These are phyloP conservation scores for Wallemia mellicola DNA, from an alignment of 1,284 basidiomycete genomes.

Conservation along the genomic window DNA sequence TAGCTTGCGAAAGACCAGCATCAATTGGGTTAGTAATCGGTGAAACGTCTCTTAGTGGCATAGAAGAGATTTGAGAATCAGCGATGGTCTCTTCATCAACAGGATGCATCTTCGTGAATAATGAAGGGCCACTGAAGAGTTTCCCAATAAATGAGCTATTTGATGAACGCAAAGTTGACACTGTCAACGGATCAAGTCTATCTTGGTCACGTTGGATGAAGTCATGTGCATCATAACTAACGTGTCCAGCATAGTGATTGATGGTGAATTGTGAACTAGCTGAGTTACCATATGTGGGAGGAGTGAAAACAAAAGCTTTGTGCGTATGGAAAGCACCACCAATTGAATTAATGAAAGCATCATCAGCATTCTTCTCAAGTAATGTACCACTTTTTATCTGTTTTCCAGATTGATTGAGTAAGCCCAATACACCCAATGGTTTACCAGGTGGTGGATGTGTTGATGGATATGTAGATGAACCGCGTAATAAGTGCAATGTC, in stretches of 20 bases:
- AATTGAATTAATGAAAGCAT: constrained; percentile 81
- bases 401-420: constrained; percentile 58
- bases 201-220: constrained; percentile 75
- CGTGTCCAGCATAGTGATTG: constrained; percentile 66
- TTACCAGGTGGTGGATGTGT: neutral
- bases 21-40: constrained; percentile 17
- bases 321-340: constrained; percentile 81
- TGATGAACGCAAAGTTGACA: constrained; percentile 49
- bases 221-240: constrained; percentile 65
- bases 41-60: constrained; percentile 73
- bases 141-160: constrained; percentile 70
- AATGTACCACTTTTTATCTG: constrained; percentile 46
- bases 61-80: constrained; percentile 64
- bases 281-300: constrained; percentile 27
- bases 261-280: constrained; percentile 69
- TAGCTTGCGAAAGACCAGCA: neutral
- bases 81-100: constrained; percentile 80
- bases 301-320: constrained; percentile 54
- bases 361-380: constrained; percentile 71
- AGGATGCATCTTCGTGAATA: constrained; percentile 68
- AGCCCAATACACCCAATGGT: constrained; percentile 15
- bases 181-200: constrained; percentile 68
- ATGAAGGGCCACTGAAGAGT: constrained; percentile 58
- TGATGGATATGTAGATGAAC: neutral
- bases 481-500: neutral